phyloP scores from a whole-genome alignment of 2,329 filamentous ascomycete genomes.

The Aspergillus neotritici region DNA sequence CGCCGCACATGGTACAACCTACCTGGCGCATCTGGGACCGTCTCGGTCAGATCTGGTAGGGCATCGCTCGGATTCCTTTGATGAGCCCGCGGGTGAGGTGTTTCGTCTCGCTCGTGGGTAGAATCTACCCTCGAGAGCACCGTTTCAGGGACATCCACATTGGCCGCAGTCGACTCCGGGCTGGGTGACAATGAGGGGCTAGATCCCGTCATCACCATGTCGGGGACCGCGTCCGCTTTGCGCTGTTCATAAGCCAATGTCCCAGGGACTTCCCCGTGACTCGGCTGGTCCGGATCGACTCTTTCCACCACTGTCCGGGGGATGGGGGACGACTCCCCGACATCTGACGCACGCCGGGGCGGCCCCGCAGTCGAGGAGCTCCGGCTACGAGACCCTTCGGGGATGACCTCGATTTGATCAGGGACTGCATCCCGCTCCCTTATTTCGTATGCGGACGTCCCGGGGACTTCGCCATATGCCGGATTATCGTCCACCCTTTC shows the following conservation, averaged over 20 bases:
- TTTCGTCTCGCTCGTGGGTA: constrained; percentile 29
- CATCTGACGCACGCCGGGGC: constrained; percentile 44
- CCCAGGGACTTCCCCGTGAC: constrained; percentile 58
- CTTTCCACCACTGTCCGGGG: constrained; percentile 59
- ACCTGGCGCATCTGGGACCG: constrained; percentile 49
- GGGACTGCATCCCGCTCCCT: constrained; percentile 56
- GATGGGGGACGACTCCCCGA: constrained; percentile 48
- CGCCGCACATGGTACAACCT: constrained; percentile 41
- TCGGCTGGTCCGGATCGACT: constrained; percentile 52
- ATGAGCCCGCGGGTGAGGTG: constrained; percentile 34
- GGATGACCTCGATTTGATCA: constrained; percentile 57
- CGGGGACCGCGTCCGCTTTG: constrained; percentile 55
- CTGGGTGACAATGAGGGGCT: constrained; percentile 17
- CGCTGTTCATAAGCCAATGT: constrained; percentile 53
- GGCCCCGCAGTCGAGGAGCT: constrained; percentile 38
- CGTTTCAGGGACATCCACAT: constrained; percentile 38
- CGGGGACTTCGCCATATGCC: constrained; percentile 57
- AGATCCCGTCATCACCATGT: constrained; percentile 49
- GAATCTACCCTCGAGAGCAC: constrained; percentile 41
- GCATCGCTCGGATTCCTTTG: constrained; percentile 39
- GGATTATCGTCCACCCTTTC: constrained; percentile 57
- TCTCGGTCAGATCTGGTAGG: constrained; percentile 39
- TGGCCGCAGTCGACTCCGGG: constrained; percentile 18
- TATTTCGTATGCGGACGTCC: constrained; percentile 56
- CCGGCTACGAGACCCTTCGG: constrained; percentile 38